Evolutionary conservation across 106 monocot species (phyloP), one percentile per base, ranked within the genome.

Genomic region (Apostasia shenzhenica): DNA sequence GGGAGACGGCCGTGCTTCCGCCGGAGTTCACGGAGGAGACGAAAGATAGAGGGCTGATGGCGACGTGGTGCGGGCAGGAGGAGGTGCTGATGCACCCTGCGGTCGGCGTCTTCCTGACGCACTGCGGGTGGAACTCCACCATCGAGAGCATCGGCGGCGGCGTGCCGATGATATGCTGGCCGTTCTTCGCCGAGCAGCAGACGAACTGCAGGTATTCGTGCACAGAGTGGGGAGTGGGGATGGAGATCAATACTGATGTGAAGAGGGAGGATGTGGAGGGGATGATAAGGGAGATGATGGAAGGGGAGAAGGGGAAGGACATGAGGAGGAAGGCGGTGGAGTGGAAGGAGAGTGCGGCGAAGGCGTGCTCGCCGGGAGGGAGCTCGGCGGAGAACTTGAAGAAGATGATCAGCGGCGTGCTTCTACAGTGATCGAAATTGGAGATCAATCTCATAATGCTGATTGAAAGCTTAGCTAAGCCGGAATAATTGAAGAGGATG

Each of bases 261-360:
- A 76, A 59, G 69, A 76, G 88, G 45, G 66, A 55, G 7, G 66
- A 61, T 61, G 78, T 88, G 68, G 81, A 63, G 55, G 41, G 11
- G 10, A 8, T 78, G 55, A 73, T 88, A 55, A 66, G 55, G 44
- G 88, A 88, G 73, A 11, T 81, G 69, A 88, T 88, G 75, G 84
- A 48, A 1, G 81, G 81, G 39, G 70, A 75, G 61, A 78, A 70
- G 46, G 88, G 81, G 57, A 83, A 73, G 73, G 75, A 48, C 59
- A 78, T 78, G 72, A 81, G 70, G 67, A 67, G 14, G 53, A 82
- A 44, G 76, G 75, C 71, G 6, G 3, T 41, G 64, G 59, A 50
- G 51, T 86, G 83, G 86, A 78, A 78, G 72, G 68, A 76, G 66
- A 63, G 8, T 4, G 83, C 76, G 2, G 46, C 5, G 0, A 37